These are phyloP conservation scores for Solanum hybrid DNA, from an alignment of 305 asterid genomes.

Conservation along the genomic window DNA sequence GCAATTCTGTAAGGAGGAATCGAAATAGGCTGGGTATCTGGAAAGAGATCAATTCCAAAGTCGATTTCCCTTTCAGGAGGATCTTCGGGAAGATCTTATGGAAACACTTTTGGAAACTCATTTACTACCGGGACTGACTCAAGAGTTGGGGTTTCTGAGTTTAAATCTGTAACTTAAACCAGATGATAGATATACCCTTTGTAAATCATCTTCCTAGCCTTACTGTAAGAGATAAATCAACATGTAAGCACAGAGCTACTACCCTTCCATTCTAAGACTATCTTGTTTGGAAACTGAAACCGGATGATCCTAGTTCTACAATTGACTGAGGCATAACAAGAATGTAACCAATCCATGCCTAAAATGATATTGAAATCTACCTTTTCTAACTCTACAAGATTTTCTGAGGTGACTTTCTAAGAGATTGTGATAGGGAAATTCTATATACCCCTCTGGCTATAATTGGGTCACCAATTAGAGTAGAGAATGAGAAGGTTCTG, in stretches of 20 bases:
- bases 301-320: not conserved
- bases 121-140: not conserved
- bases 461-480: not conserved
- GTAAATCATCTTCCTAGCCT: not conserved
- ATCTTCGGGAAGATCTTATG: not conserved
- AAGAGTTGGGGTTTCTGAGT: not conserved
- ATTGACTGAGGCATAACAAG: not conserved
- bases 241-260: rapidly evolving
- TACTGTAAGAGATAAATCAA: not conserved
- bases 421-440: too few species aligned
- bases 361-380: not conserved
- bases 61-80: not conserved
- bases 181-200: not conserved
- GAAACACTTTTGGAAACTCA: not conserved
- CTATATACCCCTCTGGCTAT: too few species aligned
- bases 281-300: not conserved
- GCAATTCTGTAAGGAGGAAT: not conserved
- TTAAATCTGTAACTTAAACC: rapidly evolving
- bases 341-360: not conserved
- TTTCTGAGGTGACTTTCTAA: too few species aligned
- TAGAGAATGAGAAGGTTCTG: not conserved
- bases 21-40: not conserved
- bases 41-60: not conserved
- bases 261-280: not conserved
- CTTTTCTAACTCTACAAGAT: too few species aligned